Conservation (phyloP, 129 eudicot species). For the Tanacetum coccineum region DNA sequence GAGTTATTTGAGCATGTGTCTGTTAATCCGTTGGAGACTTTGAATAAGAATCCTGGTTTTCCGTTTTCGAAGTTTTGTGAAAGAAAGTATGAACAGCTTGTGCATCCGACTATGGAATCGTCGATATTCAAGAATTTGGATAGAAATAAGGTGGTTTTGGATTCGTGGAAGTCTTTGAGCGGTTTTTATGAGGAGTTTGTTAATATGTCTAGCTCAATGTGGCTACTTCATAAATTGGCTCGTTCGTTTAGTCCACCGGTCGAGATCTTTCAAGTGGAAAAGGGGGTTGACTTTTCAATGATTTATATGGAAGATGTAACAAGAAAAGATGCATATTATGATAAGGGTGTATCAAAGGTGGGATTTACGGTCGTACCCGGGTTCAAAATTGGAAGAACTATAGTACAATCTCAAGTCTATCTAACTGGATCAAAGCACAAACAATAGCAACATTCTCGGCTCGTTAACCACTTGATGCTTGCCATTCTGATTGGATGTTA, state of each 20-base stretch:
- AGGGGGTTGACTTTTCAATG: conserved; percentile 75
- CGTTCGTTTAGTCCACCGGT: conserved; percentile 58
- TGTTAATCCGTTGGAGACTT: conserved; percentile 55
- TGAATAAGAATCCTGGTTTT: conserved; percentile 61
- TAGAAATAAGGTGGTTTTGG: conserved; percentile 62
- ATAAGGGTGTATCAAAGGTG: conserved; percentile 55
- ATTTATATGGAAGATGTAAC: conserved; percentile 93
- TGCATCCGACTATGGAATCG: conserved; percentile 91
- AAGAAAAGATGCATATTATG: conserved; percentile 33
- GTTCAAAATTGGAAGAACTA: conserved; percentile 69
- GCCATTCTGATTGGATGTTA: conserved; percentile 32
- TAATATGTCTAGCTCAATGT: conserved; percentile 82
- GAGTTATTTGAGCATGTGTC: conserved; percentile 62
- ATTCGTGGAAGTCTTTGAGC: conserved; percentile 76
- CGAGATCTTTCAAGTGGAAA: conserved; percentile 87
- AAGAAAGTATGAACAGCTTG: conserved; percentile 65
- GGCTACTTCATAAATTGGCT: conserved; percentile 90
- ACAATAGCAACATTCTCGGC: conserved; percentile 24
- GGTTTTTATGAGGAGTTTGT: conserved; percentile 80
- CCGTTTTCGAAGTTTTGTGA: conserved; percentile 81
- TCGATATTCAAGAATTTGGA: conserved; percentile 71
- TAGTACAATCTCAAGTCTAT: conserved; percentile 87
- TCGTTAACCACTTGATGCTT: conserved; percentile 16
- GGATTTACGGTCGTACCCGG: conserved; percentile 94
- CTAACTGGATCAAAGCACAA: conserved; percentile 41